These are phyloP conservation scores for Euphorbia tirucalli DNA, from an alignment of 345 rosid species.

Conservation along the genomic window DNA sequence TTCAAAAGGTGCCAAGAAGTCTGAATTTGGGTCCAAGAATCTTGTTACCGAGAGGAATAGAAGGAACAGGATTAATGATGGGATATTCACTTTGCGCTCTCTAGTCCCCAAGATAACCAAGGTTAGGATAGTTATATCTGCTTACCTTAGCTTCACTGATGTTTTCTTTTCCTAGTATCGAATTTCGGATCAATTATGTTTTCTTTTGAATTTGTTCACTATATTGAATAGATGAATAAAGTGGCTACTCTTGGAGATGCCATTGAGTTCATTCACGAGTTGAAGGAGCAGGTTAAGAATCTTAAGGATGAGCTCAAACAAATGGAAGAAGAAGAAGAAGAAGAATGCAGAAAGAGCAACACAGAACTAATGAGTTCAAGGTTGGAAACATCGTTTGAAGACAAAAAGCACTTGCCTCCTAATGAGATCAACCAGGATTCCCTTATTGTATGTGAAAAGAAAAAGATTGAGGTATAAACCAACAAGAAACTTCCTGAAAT, in stretches of 20 bases:
- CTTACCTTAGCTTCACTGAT: background rate
- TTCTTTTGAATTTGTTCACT: background rate
- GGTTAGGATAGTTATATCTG: conserved; percentile 37
- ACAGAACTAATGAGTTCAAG: conserved; percentile 19
- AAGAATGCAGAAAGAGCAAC: conserved; percentile 27
- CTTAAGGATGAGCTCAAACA: conserved; percentile 60
- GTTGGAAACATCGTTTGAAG: conserved; percentile 13
- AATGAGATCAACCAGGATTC: conserved; percentile 20
- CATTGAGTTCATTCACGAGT: conserved; percentile 58
- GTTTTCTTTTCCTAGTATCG: background rate
- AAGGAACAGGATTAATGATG: conserved; percentile 56
- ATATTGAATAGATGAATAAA: conserved; percentile 65
- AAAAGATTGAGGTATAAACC: conserved; percentile 31
- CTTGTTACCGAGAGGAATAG: conserved; percentile 77
- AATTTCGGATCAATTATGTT: conserved; percentile 1
- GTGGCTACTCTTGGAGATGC: conserved; percentile 67
- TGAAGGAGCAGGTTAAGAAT: conserved; percentile 44
- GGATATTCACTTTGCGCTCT: conserved; percentile 53
- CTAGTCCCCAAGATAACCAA: conserved; percentile 79
- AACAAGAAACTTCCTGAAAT: background rate
- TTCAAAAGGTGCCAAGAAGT: conserved; percentile 24
- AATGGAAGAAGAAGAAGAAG: conserved; percentile 47
- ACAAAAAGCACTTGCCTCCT: conserved; percentile 9
- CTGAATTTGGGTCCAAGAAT: conserved; percentile 58
- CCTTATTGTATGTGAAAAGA: conserved; percentile 4